A percentile compares a stretch with the other conserved stretches of the same genome.
Evolutionary conservation across 441 rosid species (phyloP).

Genomic region (Geranium incanum): DNA sequence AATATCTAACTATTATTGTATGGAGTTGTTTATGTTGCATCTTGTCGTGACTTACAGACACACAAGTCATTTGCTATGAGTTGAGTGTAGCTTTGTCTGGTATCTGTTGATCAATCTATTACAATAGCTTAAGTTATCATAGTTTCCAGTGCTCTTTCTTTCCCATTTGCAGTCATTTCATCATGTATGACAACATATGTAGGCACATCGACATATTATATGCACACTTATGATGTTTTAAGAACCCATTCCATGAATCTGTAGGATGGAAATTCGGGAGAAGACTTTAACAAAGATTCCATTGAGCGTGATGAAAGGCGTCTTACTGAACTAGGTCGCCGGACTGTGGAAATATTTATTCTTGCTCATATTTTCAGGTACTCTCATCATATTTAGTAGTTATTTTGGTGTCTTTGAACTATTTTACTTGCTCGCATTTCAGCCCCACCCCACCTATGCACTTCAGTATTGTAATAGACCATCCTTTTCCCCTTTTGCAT

Average conservation of each 20-base stretch:
- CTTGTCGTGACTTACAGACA: not conserved
- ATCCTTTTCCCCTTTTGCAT: no score
- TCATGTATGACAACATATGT: not conserved
- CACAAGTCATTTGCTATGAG: not conserved
- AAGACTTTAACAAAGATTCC: conserved; percentile 71
- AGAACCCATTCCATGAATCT: not conserved
- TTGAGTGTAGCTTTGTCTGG: not conserved
- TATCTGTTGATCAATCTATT: no score
- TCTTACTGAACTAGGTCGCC: conserved; percentile 83
- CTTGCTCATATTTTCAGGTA: conserved; percentile 93
- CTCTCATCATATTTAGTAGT: no score
- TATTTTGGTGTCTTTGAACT: not conserved
- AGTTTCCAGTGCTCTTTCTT: no score
- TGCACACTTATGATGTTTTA: no score
- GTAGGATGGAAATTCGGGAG: conserved; percentile 77
- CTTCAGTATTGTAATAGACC: no score
- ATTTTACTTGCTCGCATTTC: not conserved
- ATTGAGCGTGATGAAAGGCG: conserved; percentile 82
- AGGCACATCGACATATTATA: not conserved
- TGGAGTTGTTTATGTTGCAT: not conserved
- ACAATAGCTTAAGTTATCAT: no score
- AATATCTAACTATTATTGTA: no score
- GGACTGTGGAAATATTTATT: conserved; percentile 83
- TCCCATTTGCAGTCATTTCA: no score
- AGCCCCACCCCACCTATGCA: no score